A percentile compares a stretch with the other conserved stretches of the same genome.
Conservation (phyloP, 306 rosid genomes). For the Begonia masoniana region DNA sequence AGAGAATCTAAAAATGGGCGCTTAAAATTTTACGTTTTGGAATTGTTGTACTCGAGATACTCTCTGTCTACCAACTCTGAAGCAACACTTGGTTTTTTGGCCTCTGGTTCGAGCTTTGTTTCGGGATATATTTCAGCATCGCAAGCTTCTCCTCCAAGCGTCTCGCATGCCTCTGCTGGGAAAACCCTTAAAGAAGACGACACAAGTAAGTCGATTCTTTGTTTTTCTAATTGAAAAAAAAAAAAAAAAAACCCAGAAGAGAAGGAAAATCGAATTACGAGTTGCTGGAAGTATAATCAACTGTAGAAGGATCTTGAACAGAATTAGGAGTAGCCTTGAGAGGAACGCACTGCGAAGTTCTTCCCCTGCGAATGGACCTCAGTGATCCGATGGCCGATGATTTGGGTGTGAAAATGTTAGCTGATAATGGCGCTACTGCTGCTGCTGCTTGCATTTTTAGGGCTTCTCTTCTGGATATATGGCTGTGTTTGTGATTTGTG, state of each 20-base stretch:
- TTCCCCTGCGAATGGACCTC: conserved; percentile 9
- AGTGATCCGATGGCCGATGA: conserved; percentile 11
- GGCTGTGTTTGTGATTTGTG: neutral
- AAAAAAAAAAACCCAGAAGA: neutral
- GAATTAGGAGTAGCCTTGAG: conserved; percentile 10
- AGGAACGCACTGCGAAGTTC: conserved; percentile 8
- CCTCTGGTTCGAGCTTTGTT: conserved; percentile 23
- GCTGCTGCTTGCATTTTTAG: conserved; percentile 20
- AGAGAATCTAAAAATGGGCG: neutral
- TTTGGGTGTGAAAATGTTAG: conserved; percentile 10
- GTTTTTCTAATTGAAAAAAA: neutral
- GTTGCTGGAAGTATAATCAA: conserved; percentile 27
- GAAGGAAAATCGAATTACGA: conserved; percentile 14
- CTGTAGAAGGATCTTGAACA: conserved; percentile 11
- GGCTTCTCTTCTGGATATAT: neutral
- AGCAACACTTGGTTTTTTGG: conserved; percentile 2
- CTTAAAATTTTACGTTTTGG: conserved; percentile 27
- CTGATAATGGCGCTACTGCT: conserved; percentile 12
- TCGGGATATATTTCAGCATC: conserved; percentile 33
- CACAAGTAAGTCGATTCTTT: neutral
- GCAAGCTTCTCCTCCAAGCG: conserved; percentile 39
- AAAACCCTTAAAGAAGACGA: conserved; percentile 18
- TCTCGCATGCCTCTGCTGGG: conserved; percentile 38
- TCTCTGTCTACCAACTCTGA: conserved; percentile 25
- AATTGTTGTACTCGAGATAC: conserved; percentile 23